Evolutionary conservation across 2,329 filamentous ascomycete genomes (phyloP), one percentile per base, ranked within the genome.

Genomic region (Cladophialophora chaetospira): DNA sequence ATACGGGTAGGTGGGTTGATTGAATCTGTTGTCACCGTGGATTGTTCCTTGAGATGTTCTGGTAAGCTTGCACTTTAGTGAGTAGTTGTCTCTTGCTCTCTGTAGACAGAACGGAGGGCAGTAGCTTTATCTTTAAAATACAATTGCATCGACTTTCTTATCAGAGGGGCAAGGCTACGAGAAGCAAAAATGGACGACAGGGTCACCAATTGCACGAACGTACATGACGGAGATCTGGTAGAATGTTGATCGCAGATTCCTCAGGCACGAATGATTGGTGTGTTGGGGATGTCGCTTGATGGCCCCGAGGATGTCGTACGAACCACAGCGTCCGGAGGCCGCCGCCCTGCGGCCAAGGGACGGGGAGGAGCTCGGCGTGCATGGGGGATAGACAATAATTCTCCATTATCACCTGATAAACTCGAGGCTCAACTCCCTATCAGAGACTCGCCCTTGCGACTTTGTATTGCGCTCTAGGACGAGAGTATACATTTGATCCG

Each of bases 201-300:
- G 19, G 5, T 33, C 50, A 48, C 58, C 58, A 61, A 61, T 61
- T 61, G 58, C 50, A 58, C 28, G 40, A 19, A 33, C 15, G 46
- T 47, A 42, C 29, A 40, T 43, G 49, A 25, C 15, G 31, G 25
- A 60, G 44, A 57, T 57, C 29, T 58, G 25, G 47, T 49, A 56
- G 48, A 61, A 35, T 45, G 59, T 52, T 56, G 59, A 61, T 61
- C 59, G 47, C 21, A 53, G 57, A 61, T 55, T 52, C 29, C 17
- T 57, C 11, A 38, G 50, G 17, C 23, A 25, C 26, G 51, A 43
- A 40, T 52, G 55, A 61, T 61, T 61, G 59, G 59, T 40, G 28
- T 43, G 28, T 23, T 38, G 38, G 17, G 19, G 43, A 9, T 47
- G 15, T 21, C 21, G 48, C 44, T 21, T 43, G 46, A 15, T 36